Evolutionary conservation across 2,329 filamentous ascomycete species (phyloP), one percentile per base, ranked within the genome.

Genomic region (Zelopaecilomyces penicillatus): DNA sequence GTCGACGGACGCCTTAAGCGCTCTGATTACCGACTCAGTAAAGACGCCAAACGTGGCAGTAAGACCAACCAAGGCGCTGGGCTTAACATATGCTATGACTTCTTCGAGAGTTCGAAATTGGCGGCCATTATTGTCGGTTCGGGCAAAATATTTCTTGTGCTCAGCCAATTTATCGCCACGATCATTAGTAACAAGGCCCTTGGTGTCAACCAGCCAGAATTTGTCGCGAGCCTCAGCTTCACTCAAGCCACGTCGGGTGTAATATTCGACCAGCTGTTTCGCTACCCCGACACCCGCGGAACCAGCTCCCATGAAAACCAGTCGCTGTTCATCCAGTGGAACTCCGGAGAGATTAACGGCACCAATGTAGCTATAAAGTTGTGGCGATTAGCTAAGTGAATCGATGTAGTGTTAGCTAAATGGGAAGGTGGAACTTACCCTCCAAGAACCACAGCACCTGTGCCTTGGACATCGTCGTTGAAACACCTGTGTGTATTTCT

Each of bases 381-480:
- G 19, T 19, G 19, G 19, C 19, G 19, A 19, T 19, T 19, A 38
- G 12, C 45, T 38, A 45, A 30, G 31, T 8, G 37, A 26, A 9
- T 28, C 6, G 37, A 34, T 9, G 33, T 35, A 26, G 10, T 12
- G 12, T 8, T 6, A 26, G 32, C 28, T 39, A n/a, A 19, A 10
- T 9, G 28, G 4, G 6, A 30, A 26, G 10, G 8, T 9, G 43
- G 26, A 31, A 63, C 74, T 63, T 66, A 80, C 74, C 91, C 91
- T 52, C 79, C 91, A 44, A 96, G 78, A 50, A 97, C 89, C 59
- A 98, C 93, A 51, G 91, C 89, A 56, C 93, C 93, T 56, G 93
- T 97, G 54, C 91, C 91, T 73, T 97, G 91, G 61, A 98, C 93
- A 63, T 98, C 91, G 61, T 97, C 93, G 66, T 97, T 97, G 80